phyloP scores from a whole-genome alignment of 345 rosid species.

The Pistacia integerrima region DNA sequence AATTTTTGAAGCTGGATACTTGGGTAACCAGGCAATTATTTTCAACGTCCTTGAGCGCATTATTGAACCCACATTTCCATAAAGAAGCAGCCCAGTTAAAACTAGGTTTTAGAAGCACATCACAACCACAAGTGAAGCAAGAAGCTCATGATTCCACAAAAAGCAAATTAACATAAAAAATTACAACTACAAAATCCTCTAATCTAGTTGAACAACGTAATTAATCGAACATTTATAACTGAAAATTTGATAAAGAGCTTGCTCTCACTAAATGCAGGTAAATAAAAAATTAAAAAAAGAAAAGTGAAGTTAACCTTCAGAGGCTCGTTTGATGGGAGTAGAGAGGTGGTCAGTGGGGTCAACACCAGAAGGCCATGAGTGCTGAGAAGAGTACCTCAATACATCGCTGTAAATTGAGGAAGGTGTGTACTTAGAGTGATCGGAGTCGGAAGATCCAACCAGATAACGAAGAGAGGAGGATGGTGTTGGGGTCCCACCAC shows the following conservation, averaged over 20 bases:
- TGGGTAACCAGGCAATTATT: neutral
- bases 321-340: slow-evolving; percentile 16
- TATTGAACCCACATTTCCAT: too few relatives aligned
- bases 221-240: too few relatives aligned
- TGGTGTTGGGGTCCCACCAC: slow-evolving; percentile 12
- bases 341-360: slow-evolving; percentile 11
- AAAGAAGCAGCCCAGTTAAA: too few relatives aligned
- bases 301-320: neutral
- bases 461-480: slow-evolving; percentile 17
- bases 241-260: too few relatives aligned
- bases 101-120: too few relatives aligned
- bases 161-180: too few relatives aligned
- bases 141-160: neutral
- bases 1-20: neutral
- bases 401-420: slow-evolving; percentile 3
- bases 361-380: slow-evolving; percentile 19
- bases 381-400: slow-evolving; percentile 15
- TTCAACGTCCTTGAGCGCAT: neutral
- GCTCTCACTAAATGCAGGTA: too few relatives aligned
- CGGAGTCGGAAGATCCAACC: slow-evolving; percentile 18
- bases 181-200: too few relatives aligned
- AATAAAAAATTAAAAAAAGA: too few relatives aligned
- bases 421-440: slow-evolving; percentile 20
- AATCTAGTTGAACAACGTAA: too few relatives aligned
- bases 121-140: neutral